Evolutionary conservation across 495 filamentous ascomycete species (phyloP).

Genomic region (Glutinoglossum americanum): DNA sequence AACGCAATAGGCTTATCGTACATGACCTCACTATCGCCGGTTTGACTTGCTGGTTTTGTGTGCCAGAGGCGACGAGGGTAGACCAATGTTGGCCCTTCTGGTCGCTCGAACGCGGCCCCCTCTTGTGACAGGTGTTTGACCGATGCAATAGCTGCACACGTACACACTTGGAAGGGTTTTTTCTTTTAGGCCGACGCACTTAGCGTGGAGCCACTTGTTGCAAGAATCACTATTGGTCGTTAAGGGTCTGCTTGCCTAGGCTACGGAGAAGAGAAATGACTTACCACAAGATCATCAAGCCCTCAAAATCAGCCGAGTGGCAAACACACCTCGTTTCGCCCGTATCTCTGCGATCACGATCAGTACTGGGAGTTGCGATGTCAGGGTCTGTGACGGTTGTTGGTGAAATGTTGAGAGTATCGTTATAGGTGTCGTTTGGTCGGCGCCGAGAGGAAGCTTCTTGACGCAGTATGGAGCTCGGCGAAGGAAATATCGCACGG

Average conservation of each 20-base stretch:
- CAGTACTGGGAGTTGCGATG: slow-evolving; percentile 41
- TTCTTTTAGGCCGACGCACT: slow-evolving; percentile 48
- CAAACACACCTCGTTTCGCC: slow-evolving; percentile 54
- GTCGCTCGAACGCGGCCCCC: slow-evolving; percentile 39
- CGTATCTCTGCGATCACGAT: slow-evolving; percentile 30
- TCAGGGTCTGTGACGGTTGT: slow-evolving; percentile 46
- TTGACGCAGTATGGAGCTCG: neutral
- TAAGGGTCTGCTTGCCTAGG: neutral
- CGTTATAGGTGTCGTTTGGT: neutral
- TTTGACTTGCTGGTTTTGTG: slow-evolving; percentile 24
- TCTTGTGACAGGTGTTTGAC: slow-evolving; percentile 44
- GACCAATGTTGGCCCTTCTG: slow-evolving; percentile 16
- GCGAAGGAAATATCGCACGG: neutral
- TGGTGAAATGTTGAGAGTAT: slow-evolving; percentile 32
- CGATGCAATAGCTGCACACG: slow-evolving; percentile 58
- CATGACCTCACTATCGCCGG: slow-evolving; percentile 21
- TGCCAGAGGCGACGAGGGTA: slow-evolving; percentile 36
- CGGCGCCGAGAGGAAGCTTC: neutral
- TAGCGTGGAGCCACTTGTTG: slow-evolving; percentile 63
- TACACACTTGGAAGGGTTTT: slow-evolving; percentile 49
- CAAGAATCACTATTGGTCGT: slow-evolving; percentile 47
- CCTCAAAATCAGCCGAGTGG: slow-evolving; percentile 39
- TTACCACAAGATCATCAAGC: slow-evolving; percentile 72
- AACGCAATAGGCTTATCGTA: neutral
- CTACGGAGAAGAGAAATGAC: slow-evolving; percentile 6